Base-by-base conservation (phyloP, 495 filamentous ascomycete species). In the Penicillium desertorum region DNA sequence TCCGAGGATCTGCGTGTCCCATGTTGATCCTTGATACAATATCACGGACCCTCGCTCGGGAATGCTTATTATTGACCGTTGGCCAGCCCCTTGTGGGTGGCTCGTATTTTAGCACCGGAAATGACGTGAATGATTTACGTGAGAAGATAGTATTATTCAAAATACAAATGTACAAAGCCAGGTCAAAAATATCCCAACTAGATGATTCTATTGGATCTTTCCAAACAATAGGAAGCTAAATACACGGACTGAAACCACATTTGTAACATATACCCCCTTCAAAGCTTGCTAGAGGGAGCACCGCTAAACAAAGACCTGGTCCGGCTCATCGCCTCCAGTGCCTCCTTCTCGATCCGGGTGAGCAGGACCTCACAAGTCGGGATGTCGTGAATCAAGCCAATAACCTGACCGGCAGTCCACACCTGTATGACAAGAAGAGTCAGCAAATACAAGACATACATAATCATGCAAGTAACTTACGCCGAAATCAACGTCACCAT, bases 401-500 rank as follows among this genome's bases (percentile, higher is more conserved):
- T 86, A 50, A 88, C 86, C 57, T 88, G 86, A 36, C 86, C 86
- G 36, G 86, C 86, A 29, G 86, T 88, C 86, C 86, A 88, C 1
- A 87, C 83, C 83, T 86, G 61, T n/a, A 52, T 5, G 4, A 29
- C 17, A 5, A 60, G 50, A 51, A 59, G 1, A 19, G 45, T 64
- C 50, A 66, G 59, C 27, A 32, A 27, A 43, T 5, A 5, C 10
- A 56, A 39, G 32, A 45, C 17, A 32, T 1, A 17, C 30, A 23
- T 45, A 59, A 41, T 22, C 11, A 12, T 2, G 45, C 4, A 7
- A 32, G 3, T 37, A 57, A 84, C 86, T 78, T 80, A 94, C 93
- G 37, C 93, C 93, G 71, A 83, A 91, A 61, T 98, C 89, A 57
- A 88, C 81, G 67, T 98, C 94, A 34, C 94, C 94, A 62, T 91